These are phyloP conservation scores for Amaranthus cruentus DNA, from an alignment of 148 eudicot genomes.

Conservation along the genomic window DNA sequence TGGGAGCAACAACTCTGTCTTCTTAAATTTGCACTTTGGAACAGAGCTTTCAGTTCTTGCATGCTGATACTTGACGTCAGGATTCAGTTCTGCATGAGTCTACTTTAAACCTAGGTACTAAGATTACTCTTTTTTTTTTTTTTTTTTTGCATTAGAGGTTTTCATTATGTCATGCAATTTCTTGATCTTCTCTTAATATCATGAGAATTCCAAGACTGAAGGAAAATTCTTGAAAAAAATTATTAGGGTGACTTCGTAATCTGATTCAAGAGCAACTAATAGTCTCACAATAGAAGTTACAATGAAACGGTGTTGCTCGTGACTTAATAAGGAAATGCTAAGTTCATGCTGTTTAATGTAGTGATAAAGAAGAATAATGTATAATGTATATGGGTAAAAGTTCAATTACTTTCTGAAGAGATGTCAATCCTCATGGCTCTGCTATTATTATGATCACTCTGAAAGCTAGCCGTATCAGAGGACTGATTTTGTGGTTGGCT, in stretches of 20 bases:
- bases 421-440: no score
- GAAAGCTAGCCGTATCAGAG: neutral
- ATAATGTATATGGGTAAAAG: no score
- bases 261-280: no score
- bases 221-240: no score
- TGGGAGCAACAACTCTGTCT: neutral
- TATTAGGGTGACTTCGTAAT: no score
- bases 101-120: neutral
- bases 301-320: no score
- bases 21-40: constrained; percentile 1
- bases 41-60: neutral
- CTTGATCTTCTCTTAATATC: neutral
- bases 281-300: no score
- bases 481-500: neutral
- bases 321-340: no score
- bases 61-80: neutral
- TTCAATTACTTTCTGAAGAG: no score
- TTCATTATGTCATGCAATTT: neutral
- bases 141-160: neutral
- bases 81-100: neutral
- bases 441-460: no score
- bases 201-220: neutral
- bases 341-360: no score
- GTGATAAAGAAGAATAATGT: no score
- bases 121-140: neutral